Percentiles rank a stretch among this genome's conserved stretches.
Conservation (phyloP, 225 moss, liverwort and hornwort species). For the Climacium dendroides region DNA sequence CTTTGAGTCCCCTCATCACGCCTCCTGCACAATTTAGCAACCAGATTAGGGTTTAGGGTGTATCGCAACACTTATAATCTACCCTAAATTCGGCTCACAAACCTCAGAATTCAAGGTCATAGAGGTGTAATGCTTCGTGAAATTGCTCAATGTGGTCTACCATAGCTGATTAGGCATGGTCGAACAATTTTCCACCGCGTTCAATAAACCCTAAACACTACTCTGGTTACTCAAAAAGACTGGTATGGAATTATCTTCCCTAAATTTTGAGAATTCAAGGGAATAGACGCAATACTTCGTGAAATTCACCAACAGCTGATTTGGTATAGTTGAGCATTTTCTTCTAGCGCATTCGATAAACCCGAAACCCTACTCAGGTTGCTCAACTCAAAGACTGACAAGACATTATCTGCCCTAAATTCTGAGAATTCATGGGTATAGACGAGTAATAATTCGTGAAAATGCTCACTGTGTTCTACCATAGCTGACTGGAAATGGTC, state of each 20-base stretch:
- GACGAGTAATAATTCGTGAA: neutral
- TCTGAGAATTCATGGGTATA: neutral
- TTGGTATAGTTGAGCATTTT: neutral
- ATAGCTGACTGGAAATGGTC: neutral
- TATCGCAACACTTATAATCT: neutral
- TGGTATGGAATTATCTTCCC: neutral
- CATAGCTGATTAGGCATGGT: neutral
- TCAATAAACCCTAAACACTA: neutral
- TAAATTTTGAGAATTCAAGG: neutral
- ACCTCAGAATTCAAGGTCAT: neutral
- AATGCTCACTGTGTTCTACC: neutral
- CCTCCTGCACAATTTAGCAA: neutral
- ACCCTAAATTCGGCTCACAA: neutral
- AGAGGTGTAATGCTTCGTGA: neutral
- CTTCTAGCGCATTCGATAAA: neutral
- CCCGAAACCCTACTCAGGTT: neutral
- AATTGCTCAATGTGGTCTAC: neutral
- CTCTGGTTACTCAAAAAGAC: neutral
- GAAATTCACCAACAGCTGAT: neutral
- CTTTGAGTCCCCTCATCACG: slow-evolving; percentile 27
- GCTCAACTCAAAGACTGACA: neutral
- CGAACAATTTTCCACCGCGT: neutral
- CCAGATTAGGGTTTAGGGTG: neutral
- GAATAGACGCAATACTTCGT: neutral
- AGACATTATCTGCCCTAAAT: neutral